Base-by-base conservation (phyloP, 2,329 filamentous ascomycete species). In the Xylaria sp. region DNA sequence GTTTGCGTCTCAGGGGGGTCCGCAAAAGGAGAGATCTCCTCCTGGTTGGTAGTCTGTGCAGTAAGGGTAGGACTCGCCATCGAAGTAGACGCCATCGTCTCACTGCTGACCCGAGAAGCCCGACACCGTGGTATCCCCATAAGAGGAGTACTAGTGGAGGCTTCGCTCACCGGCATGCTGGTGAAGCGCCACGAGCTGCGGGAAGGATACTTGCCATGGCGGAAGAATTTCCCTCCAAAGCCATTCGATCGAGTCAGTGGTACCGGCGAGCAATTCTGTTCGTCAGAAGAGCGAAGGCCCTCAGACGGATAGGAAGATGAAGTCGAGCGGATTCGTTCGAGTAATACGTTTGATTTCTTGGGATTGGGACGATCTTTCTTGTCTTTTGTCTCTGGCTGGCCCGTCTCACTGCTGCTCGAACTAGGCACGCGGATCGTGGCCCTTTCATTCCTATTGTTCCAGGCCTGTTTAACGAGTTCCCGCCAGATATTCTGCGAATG, bases 301-400 rank as follows among this genome's bases (percentile, higher is more conserved):
- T 65, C 61, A 11, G 63, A 59, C 46, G 63, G 64, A 37, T 66
- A 66, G 9, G 59, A 66, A 37, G 64, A 66, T 7, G 64, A 65
- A 13, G 49, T 37, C 2, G 61, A 62, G 35, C 56, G 47, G 2
- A 60, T 23, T 42, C 52, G 55, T 13, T 53, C 48, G 11, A 61
- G 3, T 30, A 1, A 13, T 30, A 47, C 2, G 34, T 52, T 34
- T 46, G n/a, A 23, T 44, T 35, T 10, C 4, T 30, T 37, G n/a
- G 19, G 44, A 37, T 23, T n/a, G 1, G n/a, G 16, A 9, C 18
- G 51, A 5, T 8, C 5, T 5, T 35, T 30, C 13, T 39, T 46
- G 4, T 47, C 44, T 55, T 19, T 39, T 11, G 8, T 46, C 13
- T 42, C 35, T 8, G n/a, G 37, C 9, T 55, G 39, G 19, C 39